phyloP scores from a whole-genome alignment of 768 basidiomycete species.

The Mycena indigotica region DNA sequence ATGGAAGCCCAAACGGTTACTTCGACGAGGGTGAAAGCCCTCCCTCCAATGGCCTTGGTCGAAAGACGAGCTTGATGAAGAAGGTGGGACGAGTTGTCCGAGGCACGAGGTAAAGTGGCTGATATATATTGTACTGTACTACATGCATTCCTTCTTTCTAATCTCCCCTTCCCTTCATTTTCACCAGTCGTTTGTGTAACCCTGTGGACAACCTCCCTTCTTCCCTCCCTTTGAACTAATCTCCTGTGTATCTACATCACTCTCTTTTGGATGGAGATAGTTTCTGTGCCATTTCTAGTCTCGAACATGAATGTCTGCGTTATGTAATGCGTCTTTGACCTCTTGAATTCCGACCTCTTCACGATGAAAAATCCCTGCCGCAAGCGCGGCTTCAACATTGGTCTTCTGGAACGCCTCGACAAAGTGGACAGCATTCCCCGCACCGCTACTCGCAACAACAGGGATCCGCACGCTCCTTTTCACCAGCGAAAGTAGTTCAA shows the following conservation, averaged over 20 bases:
- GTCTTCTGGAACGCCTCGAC: constrained; percentile 82
- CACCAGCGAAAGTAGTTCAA: constrained; percentile 77
- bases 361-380: constrained; percentile 97
- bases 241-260: constrained; percentile 15
- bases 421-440: constrained; percentile 82
- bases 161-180: constrained; percentile 22
- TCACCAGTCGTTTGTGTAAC: too few relatives aligned
- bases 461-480: constrained; percentile 81
- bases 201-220: constrained; percentile 17
- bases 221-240: constrained; percentile 22
- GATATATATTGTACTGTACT: constrained; percentile 12
- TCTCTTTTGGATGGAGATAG: constrained; percentile 22
- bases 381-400: constrained; percentile 85
- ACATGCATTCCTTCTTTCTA: constrained; percentile 21
- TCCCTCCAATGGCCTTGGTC: constrained; percentile 49
- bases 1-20: constrained; percentile 41
- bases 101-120: constrained; percentile 42
- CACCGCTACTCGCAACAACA: constrained; percentile 93
- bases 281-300: constrained; percentile 20
- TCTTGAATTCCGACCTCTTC: constrained; percentile 81
- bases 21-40: constrained; percentile 44
- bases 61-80: constrained; percentile 80
- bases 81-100: constrained; percentile 76
- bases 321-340: constrained; percentile 65
- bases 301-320: constrained; percentile 54